These are phyloP conservation scores for Tetraselmis striata DNA, from an alignment of 139 green algal genomes.

Conservation along the genomic window DNA sequence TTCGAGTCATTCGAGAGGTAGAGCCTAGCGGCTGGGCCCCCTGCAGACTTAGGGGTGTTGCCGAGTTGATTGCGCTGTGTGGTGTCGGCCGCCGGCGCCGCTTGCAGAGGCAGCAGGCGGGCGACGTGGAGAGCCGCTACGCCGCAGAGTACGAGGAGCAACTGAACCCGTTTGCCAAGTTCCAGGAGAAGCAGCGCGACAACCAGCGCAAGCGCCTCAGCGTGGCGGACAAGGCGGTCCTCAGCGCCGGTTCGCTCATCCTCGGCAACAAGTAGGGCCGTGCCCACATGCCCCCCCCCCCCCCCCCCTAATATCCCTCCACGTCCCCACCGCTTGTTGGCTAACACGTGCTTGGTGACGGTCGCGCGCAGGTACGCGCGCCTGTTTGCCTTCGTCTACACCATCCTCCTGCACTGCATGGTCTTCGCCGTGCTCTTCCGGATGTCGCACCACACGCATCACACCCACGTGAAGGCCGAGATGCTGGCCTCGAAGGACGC, in stretches of 20 bases:
- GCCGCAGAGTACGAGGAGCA: conserved; percentile 75
- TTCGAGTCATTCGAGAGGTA: too few relatives aligned
- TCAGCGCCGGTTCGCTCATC: not conserved
- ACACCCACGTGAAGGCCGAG: not conserved
- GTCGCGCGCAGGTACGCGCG: conserved; percentile 44
- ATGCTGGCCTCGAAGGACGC: not conserved
- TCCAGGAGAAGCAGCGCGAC: conserved; percentile 44
- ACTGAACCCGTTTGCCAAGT: conserved; percentile 85
- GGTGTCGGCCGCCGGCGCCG: not conserved
- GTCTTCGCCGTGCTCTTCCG: conserved; percentile 58
- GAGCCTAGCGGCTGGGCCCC: too few relatives aligned
- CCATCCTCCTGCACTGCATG: conserved; percentile 75
- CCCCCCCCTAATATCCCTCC: too few relatives aligned
- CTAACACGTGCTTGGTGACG: too few relatives aligned
- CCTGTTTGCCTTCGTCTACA: conserved; percentile 77
- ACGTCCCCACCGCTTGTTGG: too few relatives aligned
- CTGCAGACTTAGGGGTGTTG: too few relatives aligned
- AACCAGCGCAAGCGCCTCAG: not conserved
- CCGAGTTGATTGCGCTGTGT: too few relatives aligned
- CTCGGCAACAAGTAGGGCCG: not conserved
- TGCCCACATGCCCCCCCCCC: not conserved
- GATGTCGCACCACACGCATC: not conserved
- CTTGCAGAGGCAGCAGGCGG: conserved; percentile 25
- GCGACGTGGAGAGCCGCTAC: conserved; percentile 73
- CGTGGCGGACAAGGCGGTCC: not conserved